Base-by-base conservation (phyloP, 1,284 basidiomycete genomes). In the Puccinia coronata region DNA sequence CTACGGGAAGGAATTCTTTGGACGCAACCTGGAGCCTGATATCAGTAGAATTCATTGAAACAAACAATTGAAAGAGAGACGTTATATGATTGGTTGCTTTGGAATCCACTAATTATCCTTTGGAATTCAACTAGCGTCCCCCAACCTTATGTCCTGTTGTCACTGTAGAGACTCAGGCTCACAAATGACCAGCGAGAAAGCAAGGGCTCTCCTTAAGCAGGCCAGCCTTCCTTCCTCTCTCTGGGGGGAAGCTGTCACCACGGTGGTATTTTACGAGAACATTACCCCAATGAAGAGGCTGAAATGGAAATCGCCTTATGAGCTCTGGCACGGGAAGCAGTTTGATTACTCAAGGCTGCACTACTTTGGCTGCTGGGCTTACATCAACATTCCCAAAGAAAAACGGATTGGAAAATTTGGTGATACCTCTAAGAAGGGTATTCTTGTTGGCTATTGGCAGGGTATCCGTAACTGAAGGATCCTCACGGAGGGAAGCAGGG, bases 381-480 rank as follows among this genome's bases (percentile, higher is more conserved):
- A 39, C 61, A 34, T 57, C 36, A 75, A 75, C 36, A 55, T 75
- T n/a, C 72, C 72, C 2, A 72, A 72, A 23, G 70, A 47, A 18
- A 51, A 31, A 31, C 1, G 70, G 16, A 12, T 31, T 3, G 47
- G 70, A 31, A 72, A 72, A n/a, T n/a, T n/a, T n/a, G n/a, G n/a
- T n/a, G n/a, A n/a, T n/a, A n/a, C n/a, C n/a, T n/a, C n/a, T n/a
- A n/a, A n/a, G n/a, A n/a, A n/a, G n/a, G n/a, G n/a, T n/a, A n/a
- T n/a, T n/a, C n/a, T n/a, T n/a, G n/a, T n/a, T n/a, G n/a, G n/a
- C n/a, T n/a, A n/a, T n/a, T n/a, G n/a, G n/a, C n/a, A n/a, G n/a
- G n/a, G n/a, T 0, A 31, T 39, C 12, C 57, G 57, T 25, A 75
- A 75, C 41, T 75, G 53, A 16, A 41, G 36, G 11, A 47, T 75